Evolutionary conservation across 202 grass and related monocot genomes (phyloP).

Genomic region (Carex arenaria): DNA sequence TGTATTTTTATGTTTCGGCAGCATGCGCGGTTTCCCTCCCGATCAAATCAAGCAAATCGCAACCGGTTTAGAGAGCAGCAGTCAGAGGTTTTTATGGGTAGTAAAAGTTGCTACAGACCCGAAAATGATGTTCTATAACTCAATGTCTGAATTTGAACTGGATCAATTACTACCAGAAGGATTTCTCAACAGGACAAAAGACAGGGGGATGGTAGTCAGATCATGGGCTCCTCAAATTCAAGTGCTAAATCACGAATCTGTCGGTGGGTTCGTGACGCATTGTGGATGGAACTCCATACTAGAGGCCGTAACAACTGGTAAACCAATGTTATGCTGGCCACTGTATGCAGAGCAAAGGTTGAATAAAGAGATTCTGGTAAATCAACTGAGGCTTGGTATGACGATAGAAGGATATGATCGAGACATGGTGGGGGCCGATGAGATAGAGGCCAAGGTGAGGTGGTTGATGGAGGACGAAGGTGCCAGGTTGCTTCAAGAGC

Average conservation of each 20-base stretch:
- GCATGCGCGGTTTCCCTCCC: constrained; percentile 14
- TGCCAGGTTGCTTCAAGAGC: constrained; percentile 16
- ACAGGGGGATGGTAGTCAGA: constrained; percentile 38
- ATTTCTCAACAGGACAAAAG: constrained; percentile 43
- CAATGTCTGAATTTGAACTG: constrained; percentile 8
- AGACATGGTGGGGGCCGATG: constrained; percentile 23
- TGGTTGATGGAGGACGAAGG: constrained; percentile 45
- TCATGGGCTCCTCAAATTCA: constrained; percentile 56
- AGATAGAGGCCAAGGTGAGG: constrained; percentile 48
- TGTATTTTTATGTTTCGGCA: constrained; percentile 72
- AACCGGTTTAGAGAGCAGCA: constrained; percentile 32
- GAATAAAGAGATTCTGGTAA: constrained; percentile 39
- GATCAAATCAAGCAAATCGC: constrained; percentile 43
- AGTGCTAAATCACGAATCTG: constrained; percentile 35
- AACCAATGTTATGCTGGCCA: constrained; percentile 52
- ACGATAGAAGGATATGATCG: constrained; percentile 34
- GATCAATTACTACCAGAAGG: constrained; percentile 41
- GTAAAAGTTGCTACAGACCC: background rate
- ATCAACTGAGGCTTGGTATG: constrained; percentile 24
- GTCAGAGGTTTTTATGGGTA: constrained; percentile 55
- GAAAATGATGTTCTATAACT: background rate
- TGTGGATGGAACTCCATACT: constrained; percentile 44
- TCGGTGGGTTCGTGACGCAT: constrained; percentile 29
- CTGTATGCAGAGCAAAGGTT: constrained; percentile 51
- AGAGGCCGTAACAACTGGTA: constrained; percentile 36